Percentiles rank a stretch among this genome's conserved stretches.
phyloP scores from a whole-genome alignment of 805 yeast genomes.

The Candida germanica region DNA sequence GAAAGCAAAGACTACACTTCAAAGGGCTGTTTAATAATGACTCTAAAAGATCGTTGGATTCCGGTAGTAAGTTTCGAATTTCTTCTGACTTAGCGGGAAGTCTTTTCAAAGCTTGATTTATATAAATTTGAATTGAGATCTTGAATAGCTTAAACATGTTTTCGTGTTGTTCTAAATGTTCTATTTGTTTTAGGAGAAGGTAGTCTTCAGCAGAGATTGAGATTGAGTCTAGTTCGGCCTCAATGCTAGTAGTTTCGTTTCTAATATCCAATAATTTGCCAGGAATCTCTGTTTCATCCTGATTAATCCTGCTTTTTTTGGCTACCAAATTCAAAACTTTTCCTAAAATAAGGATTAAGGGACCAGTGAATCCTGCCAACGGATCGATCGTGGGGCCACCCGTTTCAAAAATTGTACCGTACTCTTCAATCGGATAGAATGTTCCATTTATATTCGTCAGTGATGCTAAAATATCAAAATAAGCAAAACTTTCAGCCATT shows the following conservation, averaged over 20 bases:
- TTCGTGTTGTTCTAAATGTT: background rate
- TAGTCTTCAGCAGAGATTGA: background rate
- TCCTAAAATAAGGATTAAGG: slow-evolving; percentile 16
- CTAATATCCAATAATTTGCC: slow-evolving; percentile 7
- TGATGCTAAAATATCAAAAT: slow-evolving; percentile 15
- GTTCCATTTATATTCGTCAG: slow-evolving; percentile 20
- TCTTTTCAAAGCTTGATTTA: slow-evolving; percentile 9
- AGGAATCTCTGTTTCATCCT: slow-evolving; percentile 4
- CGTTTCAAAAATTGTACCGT: slow-evolving; percentile 5
- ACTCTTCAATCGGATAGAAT: slow-evolving; percentile 18
- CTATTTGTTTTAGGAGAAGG: slow-evolving; percentile 3
- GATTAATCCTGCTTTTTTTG: slow-evolving; percentile 18
- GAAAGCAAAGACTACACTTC: slow-evolving; percentile 30
- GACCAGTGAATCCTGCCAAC: slow-evolving; percentile 18
- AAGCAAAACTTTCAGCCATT: slow-evolving; percentile 13
- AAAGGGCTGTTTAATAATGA: slow-evolving; percentile 5
- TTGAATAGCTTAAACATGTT: slow-evolving; percentile 1
- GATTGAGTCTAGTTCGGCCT: background rate
- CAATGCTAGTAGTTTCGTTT: background rate
- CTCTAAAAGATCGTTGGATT: slow-evolving; percentile 6
- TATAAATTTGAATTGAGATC: slow-evolving; percentile 8
- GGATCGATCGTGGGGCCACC: slow-evolving; percentile 16
- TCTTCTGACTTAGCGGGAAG: slow-evolving; percentile 15
- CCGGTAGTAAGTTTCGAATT: slow-evolving; percentile 8
- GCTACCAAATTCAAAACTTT: slow-evolving; percentile 17